Conservation (phyloP, 2,329 filamentous ascomycete species). For the Colletotrichum sojae region DNA sequence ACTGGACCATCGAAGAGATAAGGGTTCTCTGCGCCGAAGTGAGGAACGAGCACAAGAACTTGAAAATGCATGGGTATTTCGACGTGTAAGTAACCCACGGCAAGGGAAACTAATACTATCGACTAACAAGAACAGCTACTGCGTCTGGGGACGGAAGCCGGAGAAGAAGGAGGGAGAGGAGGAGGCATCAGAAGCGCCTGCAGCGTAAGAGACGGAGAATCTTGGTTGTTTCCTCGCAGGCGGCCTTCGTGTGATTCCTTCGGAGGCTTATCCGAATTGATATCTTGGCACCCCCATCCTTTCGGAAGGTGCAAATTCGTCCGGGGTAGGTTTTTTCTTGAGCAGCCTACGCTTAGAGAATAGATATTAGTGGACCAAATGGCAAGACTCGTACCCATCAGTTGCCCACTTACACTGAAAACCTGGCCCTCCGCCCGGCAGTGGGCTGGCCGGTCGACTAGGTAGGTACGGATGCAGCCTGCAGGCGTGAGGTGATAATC, state of each 20-base stretch:
- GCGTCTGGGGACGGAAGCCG: slow-evolving; percentile 27
- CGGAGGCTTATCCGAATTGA: background rate
- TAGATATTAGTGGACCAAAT: background rate
- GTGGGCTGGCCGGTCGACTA: background rate
- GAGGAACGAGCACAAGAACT: slow-evolving; percentile 50
- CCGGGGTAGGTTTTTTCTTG: too few relatives aligned
- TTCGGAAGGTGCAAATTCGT: too few relatives aligned
- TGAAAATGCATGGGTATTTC: slow-evolving; percentile 54
- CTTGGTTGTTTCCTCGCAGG: too few relatives aligned
- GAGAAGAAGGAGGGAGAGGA: slow-evolving; percentile 2
- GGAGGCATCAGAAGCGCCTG: slow-evolving; percentile 4
- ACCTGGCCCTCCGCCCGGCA: background rate
- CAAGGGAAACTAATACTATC: too few relatives aligned
- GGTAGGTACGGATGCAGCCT: background rate
- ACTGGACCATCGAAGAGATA: slow-evolving; percentile 51
- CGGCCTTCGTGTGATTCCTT: background rate
- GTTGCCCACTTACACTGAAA: background rate
- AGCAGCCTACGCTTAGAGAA: background rate
- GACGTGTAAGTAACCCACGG: slow-evolving; percentile 57
- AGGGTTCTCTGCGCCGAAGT: slow-evolving; percentile 51
- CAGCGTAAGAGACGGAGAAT: background rate
- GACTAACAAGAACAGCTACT: slow-evolving; percentile 25
- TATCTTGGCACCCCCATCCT: background rate
- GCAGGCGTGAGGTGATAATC: background rate
- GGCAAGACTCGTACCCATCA: background rate